These are phyloP conservation scores for Graphilbum ipis-grandicollis DNA, from an alignment of 2,329 filamentous ascomycete species.

Conservation along the genomic window DNA sequence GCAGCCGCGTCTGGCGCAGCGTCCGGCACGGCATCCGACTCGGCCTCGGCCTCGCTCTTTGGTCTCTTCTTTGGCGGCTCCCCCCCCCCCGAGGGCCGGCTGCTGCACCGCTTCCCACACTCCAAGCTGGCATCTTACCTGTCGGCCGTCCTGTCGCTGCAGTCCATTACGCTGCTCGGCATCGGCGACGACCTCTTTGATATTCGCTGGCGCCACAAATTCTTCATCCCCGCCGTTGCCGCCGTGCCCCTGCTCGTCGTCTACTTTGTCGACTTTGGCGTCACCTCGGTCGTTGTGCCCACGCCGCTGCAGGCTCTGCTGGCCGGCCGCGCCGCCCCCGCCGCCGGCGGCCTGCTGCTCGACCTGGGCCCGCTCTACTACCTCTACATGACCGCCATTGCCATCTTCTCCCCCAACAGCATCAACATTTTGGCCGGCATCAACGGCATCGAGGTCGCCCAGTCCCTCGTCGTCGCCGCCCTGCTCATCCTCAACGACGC, in stretches of 20 bases:
- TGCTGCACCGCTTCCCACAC: neutral
- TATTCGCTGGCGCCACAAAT: slow-evolving; percentile 97
- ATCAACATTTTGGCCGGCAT: slow-evolving; percentile 99
- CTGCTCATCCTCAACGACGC: slow-evolving; percentile 75
- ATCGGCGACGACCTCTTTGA: slow-evolving; percentile 95
- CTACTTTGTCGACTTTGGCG: slow-evolving; percentile 96
- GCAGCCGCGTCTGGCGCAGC: slow-evolving; percentile 71
- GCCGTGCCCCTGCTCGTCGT: slow-evolving; percentile 87
- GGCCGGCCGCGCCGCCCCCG: neutral
- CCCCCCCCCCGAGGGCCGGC: slow-evolving; percentile 1
- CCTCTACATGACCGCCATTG: slow-evolving; percentile 86
- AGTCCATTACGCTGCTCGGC: slow-evolving; percentile 78
- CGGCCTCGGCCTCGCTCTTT: neutral
- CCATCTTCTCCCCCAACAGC: slow-evolving; percentile 95
- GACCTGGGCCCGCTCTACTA: slow-evolving; percentile 80
- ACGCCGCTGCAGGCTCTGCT: slow-evolving; percentile 56
- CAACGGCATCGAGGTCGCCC: slow-evolving; percentile 91
- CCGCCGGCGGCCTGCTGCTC: slow-evolving; percentile 58
- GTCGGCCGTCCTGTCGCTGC: slow-evolving; percentile 81
- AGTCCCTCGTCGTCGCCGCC: slow-evolving; percentile 77
- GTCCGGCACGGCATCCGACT: slow-evolving; percentile 71
- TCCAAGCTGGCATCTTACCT: slow-evolving; percentile 77
- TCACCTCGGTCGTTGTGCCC: slow-evolving; percentile 87
- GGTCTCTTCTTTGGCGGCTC: neutral
- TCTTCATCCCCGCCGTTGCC: slow-evolving; percentile 89